Evolutionary conservation across 441 rosid species (phyloP).

Genomic region (Erysimum pusillum): DNA sequence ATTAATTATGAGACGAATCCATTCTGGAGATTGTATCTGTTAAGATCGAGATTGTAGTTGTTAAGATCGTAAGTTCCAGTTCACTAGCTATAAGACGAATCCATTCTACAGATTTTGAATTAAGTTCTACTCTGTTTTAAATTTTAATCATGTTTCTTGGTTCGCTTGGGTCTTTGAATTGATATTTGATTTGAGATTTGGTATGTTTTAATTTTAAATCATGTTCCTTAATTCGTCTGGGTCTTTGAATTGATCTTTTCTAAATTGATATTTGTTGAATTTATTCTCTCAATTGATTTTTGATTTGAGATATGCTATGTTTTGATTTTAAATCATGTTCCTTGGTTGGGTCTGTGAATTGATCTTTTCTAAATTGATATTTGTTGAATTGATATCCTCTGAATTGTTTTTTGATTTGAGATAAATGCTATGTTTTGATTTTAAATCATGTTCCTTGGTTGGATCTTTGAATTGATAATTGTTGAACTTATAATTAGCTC

Average conservation of each 20-base stretch:
- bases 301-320: no score
- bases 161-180: not conserved
- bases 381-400: no score
- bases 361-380: not conserved
- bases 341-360: not conserved
- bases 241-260: not conserved
- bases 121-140: conserved; percentile 31
- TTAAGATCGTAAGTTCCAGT: conserved; percentile 80
- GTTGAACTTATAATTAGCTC: not conserved
- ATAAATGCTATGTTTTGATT: not conserved
- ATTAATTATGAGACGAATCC: no score
- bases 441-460: no score
- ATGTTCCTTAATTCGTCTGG: not conserved
- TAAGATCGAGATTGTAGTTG: no score
- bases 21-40: conserved; percentile 98
- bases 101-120: conserved; percentile 14
- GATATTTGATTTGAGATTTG: no score
- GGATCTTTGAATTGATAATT: no score
- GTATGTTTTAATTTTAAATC: not conserved
- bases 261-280: conserved; percentile 18
- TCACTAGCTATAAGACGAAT: conserved; percentile 18
- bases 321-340: not conserved
- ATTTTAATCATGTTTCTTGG: not conserved
- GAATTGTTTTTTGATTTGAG: no score
- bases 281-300: no score